Base-by-base conservation (phyloP, 2,329 filamentous ascomycete genomes). In the Claviceps cyperi region DNA sequence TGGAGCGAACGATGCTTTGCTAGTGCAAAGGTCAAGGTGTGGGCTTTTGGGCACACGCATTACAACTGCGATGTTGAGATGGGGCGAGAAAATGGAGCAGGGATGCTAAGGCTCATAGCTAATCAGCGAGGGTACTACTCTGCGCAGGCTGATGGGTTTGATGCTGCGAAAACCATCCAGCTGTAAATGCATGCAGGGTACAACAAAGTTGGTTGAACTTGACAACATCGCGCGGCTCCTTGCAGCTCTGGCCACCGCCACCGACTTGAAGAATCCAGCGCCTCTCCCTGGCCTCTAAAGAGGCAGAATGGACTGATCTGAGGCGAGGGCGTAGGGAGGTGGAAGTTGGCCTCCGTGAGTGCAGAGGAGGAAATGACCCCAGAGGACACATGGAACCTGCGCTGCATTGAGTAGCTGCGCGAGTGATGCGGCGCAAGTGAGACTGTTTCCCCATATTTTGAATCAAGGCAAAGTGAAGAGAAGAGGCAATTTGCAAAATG, bases 1-100 rank as follows among this genome's bases (percentile, higher is more conserved):
- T 57, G 57, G 0, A 24, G 28, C 0, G 59, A 71, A 52, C 2
- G 4, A 3, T 72, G 67, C 54, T 74, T 65, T 57, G 56, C 5
- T 1, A 64, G 55, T 28, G 22, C 19, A 0, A 57, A 51, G 2
- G 69, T 73, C 17, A 66, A 60, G 55, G 32, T 70, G 0, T 76
- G 70, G 72, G 71, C 64, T 0, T 75, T 74, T 59, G 71, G 72
- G 0, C 71, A 75, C 52, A 75, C 71, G 11, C 70, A 74, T 53
- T 72, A 62, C 54, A 72, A 70, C 51, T 72, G 69, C 55, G 64
- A 68, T 39, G 69, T 67, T 51, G 24, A 50, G 4, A 61, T 64
- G 3, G 58, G 60, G 14, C 49, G 55, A 0, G 17, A 8, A 7
- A 21, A 4, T 56, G 49, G 9, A 11, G 39, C 37, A 50, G 40